Percentiles rank a stretch among this genome's conserved stretches.
These are phyloP conservation scores for Globisporangium canariense DNA, from an alignment of 352 stramenopile species.

Conservation along the genomic window DNA sequence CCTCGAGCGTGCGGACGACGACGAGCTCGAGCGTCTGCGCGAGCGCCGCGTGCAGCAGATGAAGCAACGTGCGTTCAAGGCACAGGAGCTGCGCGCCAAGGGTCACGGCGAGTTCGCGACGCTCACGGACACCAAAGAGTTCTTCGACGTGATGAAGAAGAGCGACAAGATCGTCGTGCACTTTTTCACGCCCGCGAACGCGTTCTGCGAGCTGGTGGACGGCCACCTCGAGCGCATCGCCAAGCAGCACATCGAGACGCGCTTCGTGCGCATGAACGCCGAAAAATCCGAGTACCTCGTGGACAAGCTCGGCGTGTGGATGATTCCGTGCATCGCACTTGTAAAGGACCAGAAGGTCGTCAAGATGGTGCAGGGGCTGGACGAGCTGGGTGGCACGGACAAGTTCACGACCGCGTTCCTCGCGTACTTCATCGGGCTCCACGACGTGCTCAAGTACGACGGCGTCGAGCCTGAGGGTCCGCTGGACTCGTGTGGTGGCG, in stretches of 20 bases:
- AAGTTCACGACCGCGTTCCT: constrained; percentile 93
- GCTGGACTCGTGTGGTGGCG: constrained; percentile 60
- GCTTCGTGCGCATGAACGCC: constrained; percentile 95
- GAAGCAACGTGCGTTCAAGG: constrained; percentile 62
- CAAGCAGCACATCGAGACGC: constrained; percentile 91
- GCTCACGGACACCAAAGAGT: constrained; percentile 91
- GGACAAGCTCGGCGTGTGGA: constrained; percentile 93
- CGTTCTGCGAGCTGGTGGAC: constrained; percentile 93
- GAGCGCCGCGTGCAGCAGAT: constrained; percentile 77
- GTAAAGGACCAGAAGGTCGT: constrained; percentile 94
- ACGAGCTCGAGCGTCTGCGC: constrained; percentile 86
- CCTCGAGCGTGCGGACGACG: constrained; percentile 84
- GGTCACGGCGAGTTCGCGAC: constrained; percentile 88
- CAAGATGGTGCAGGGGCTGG: constrained; percentile 95
- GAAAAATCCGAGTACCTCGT: constrained; percentile 97
- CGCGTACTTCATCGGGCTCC: constrained; percentile 87
- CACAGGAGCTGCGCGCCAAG: constrained; percentile 70
- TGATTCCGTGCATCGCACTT: constrained; percentile 96
- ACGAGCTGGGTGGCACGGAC: constrained; percentile 92
- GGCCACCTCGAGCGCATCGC: constrained; percentile 90
- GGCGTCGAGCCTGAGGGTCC: constrained; percentile 76
- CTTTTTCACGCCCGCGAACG: constrained; percentile 94
- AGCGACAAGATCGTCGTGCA: constrained; percentile 92
- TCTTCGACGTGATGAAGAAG: constrained; percentile 94
- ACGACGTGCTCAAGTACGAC: constrained; percentile 96